phyloP scores from a whole-genome alignment of 345 rosid species.

The Gossypium bickii region DNA sequence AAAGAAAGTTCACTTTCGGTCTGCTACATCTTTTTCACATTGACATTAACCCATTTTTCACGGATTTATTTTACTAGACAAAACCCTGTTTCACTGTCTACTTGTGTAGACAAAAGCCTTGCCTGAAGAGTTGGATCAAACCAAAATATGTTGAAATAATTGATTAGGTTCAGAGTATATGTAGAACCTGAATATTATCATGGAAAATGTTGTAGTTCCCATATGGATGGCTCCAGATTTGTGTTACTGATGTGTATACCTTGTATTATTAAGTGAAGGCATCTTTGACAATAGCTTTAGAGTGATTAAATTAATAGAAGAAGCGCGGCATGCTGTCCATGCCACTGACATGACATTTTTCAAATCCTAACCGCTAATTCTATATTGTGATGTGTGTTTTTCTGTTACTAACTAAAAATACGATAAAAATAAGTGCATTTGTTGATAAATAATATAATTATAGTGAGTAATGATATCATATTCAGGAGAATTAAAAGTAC shows the following conservation, averaged over 20 bases:
- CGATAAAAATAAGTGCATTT: fast-evolving
- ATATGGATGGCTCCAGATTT: too few relatives aligned
- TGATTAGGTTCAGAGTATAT: not conserved
- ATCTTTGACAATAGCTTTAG: not conserved
- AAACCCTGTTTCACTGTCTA: too few relatives aligned
- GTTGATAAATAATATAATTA: too few relatives aligned
- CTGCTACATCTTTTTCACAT: not conserved
- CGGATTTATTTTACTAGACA: too few relatives aligned
- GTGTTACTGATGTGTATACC: too few relatives aligned
- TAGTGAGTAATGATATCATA: fast-evolving
- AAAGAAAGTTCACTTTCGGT: conserved; percentile 21
- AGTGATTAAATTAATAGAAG: not conserved
- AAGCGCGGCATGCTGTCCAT: not conserved
- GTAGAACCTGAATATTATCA: not conserved
- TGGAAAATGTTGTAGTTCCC: not conserved
- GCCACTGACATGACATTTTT: not conserved
- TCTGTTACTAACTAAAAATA: too few relatives aligned
- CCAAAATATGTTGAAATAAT: not conserved
- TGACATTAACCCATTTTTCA: not conserved
- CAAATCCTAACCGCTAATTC: not conserved
- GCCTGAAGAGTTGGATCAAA: not conserved
- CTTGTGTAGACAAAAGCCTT: not conserved
- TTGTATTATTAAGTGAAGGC: too few relatives aligned
- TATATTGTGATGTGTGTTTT: too few relatives aligned
- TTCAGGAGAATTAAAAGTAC: fast-evolving